Evolutionary conservation across 2,329 filamentous ascomycete species (phyloP), one percentile per base, ranked within the genome.

Genomic region (Calonectria ilicicola): DNA sequence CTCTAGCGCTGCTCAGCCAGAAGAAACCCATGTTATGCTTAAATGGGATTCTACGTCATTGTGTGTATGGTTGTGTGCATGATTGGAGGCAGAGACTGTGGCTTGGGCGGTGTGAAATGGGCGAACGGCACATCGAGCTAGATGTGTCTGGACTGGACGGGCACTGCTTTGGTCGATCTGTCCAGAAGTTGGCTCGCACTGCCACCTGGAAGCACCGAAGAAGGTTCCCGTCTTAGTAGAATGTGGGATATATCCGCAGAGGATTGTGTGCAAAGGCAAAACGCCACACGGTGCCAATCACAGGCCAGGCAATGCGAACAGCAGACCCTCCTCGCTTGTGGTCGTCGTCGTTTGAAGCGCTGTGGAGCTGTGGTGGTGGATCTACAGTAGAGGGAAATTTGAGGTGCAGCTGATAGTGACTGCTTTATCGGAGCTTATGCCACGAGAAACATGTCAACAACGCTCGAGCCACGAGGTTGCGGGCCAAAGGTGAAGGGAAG

Each of bases 1-100:
- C 47, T 53, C 49, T 40, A 49, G 49, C 44, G 26, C n/a, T 70
- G 38, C 42, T 49, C 29, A 56, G n/a, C 40, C 49, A 70, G 21
- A 53, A 70, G 29, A 51, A 53, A 58, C 56, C 62, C 63, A 62
- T 66, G 51, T 70, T 70, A 70, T 70, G 68, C 68, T 70, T 70
- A 70, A 66, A 70, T 65, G 62, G 56, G 7, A 17, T 23, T 51
- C 53, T 23, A 19, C 44, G 64, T 66, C 32, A 46, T 47, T 35
- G 35, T 23, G 19, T 32, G 12, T 46, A 63, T 21, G 51, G 35
- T 47, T 35, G 35, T 23, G 19, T 32, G 12, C 51, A 63, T 21
- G 51, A 32, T 63, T 49, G 53, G 26, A 9, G 21, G 32, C 3
- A 10, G 32, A 35, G 32, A 17, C 40, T 26, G 56, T 15, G 35